Evolutionary conservation across 2,329 filamentous ascomycete genomes (phyloP).

Genomic region (Talaromyces rugulosus): DNA sequence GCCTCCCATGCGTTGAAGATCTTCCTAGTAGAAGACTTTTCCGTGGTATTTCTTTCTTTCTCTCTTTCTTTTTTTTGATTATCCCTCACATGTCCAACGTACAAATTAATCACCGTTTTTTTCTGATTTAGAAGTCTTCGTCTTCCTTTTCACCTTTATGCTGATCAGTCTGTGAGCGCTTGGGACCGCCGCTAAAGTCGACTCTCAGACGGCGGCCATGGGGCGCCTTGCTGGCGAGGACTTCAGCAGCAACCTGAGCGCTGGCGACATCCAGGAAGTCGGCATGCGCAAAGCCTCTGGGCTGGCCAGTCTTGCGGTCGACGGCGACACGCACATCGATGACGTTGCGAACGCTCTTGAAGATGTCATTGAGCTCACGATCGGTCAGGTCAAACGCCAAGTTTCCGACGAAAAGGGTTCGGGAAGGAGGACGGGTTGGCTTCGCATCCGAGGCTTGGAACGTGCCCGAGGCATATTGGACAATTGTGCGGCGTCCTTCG

Average conservation of each 20-base stretch:
- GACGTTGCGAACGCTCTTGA: conserved; percentile 66
- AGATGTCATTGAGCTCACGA: conserved; percentile 72
- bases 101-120: not conserved
- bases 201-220: conserved; percentile 63
- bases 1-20: not conserved
- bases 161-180: not conserved
- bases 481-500: conserved; percentile 60
- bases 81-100: not conserved
- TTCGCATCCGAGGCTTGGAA: conserved; percentile 20
- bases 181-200: conserved; percentile 46
- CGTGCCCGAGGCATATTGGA: conserved; percentile 48
- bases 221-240: conserved; percentile 55
- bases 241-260: conserved; percentile 57
- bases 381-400: conserved; percentile 83
- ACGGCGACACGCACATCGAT: conserved; percentile 76
- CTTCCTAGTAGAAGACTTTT: not conserved
- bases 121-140: not conserved
- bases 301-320: conserved; percentile 74
- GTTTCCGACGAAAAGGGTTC: conserved; percentile 77
- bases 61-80: not conserved
- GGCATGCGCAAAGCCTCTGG: conserved; percentile 77
- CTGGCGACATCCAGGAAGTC: conserved; percentile 68
- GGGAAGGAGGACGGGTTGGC: conserved; percentile 44
- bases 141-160: not conserved
- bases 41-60: not conserved